phyloP scores from a whole-genome alignment of 495 filamentous ascomycete genomes.

The Hapsidospora chrysogenum region DNA sequence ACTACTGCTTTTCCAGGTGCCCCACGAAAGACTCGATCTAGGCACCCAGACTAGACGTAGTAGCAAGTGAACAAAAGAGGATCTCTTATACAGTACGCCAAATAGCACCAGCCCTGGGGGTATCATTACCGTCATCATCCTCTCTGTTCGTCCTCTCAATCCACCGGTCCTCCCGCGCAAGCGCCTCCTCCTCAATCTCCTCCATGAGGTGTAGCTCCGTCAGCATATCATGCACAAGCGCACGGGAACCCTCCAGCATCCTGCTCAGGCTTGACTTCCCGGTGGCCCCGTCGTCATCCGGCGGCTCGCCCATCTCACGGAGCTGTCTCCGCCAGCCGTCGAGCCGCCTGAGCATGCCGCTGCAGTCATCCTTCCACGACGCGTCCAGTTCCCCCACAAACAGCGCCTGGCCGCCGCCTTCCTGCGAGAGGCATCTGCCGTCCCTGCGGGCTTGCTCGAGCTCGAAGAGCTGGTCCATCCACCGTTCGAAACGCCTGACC shows the following conservation, averaged over 20 bases:
- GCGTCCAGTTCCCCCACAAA: conserved; percentile 25
- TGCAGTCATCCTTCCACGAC: conserved; percentile 26
- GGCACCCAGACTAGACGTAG: too few relatives aligned
- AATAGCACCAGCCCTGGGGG: conserved; percentile 13
- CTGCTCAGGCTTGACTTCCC: conserved; percentile 15
- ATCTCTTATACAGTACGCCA: conserved; percentile 15
- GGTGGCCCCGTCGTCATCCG: conserved; percentile 3
- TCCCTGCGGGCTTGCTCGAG: conserved; percentile 18
- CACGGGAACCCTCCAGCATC: conserved; percentile 19
- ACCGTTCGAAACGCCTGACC: conserved; percentile 31
- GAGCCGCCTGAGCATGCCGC: conserved; percentile 18
- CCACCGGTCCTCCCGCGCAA: conserved; percentile 27
- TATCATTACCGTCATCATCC: conserved; percentile 8
- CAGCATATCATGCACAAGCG: conserved; percentile 28
- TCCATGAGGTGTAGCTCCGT: conserved; percentile 29
- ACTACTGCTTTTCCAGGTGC: too few relatives aligned
- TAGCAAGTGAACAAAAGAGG: too few relatives aligned
- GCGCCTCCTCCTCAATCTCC: conserved; percentile 26
- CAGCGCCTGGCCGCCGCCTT: conserved; percentile 7
- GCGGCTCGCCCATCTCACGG: conserved; percentile 8
- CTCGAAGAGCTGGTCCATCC: conserved; percentile 24
- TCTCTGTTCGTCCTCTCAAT: conserved; percentile 26
- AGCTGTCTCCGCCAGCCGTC: conserved; percentile 24
- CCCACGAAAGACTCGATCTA: too few relatives aligned
- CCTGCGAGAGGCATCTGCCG: conserved; percentile 9